Base-by-base conservation (phyloP, 1,284 basidiomycete species). In the Hortiboletus rubellus region DNA sequence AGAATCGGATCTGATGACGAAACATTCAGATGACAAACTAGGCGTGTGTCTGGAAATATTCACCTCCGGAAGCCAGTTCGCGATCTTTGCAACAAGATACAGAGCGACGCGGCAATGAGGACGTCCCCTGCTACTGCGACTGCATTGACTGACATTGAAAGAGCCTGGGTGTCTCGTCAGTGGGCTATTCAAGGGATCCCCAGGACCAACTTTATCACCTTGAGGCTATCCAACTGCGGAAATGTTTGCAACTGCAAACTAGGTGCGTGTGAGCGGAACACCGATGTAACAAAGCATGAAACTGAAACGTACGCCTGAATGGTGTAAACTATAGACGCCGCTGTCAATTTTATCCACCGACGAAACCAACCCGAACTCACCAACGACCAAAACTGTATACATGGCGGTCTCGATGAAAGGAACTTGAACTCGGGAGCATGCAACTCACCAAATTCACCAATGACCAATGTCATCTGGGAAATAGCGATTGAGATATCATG, bases 91-190 rank as follows among this genome's bases (percentile, higher is more conserved):
- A 86, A 74, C 47, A 85, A 71, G 1, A 61, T 71, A 63, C 80
- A 82, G 36, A 86, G 75, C 31, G 76, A 73, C 8, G 62, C 67
- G 2, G 84, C 79, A 50, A 86, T 85, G 33, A 82, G 63, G 11
- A 83, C 74, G 59, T 86, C 84, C 3, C 80, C 78, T 3, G 77
- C 81, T 22, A 22, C 22, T 22, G 22, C 82, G n/a, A 85, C 72
- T 0, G 77, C 79, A 59, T 86, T 87, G 51, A 86, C 77, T 17
- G 76, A 62, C 63, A 85, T 81, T 0, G 84, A 84, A 15, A 86
- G 73, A 18, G 62, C 63, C 70, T 69, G 24, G 4, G 18, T 1
- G 11, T 10, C 1, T 36, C 7, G 41, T 68, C 36, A 67, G 51
- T 7, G 3, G 17, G 7, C 10, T 4, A 12, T 27, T 30, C 14